A percentile compares a stretch with the other conserved stretches of the same genome.
These are phyloP conservation scores for Trypanosoma theileri DNA, from an alignment of 208 protist species.

Conservation along the genomic window DNA sequence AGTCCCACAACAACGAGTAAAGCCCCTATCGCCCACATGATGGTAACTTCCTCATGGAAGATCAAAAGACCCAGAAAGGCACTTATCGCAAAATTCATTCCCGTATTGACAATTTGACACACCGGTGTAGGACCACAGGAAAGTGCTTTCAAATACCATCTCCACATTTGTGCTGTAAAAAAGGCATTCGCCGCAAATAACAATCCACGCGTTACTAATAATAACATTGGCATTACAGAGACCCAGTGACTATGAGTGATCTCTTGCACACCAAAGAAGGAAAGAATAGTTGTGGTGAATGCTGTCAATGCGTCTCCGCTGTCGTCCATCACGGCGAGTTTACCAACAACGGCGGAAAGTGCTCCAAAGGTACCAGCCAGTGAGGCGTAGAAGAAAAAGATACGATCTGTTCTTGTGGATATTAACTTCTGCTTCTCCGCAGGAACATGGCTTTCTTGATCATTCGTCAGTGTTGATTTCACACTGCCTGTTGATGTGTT, in stretches of 20 bases:
- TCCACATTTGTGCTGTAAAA: constrained; percentile 85
- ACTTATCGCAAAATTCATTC: constrained; percentile 80
- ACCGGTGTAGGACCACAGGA: constrained; percentile 79
- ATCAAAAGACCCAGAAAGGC: constrained; percentile 68
- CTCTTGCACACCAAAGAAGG: not conserved
- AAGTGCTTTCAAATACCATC: constrained; percentile 81
- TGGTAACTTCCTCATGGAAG: constrained; percentile 72
- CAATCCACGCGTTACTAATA: constrained; percentile 42
- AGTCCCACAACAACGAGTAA: constrained; percentile 66
- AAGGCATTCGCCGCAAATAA: constrained; percentile 59
- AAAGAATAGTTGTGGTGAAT: constrained; percentile 1
- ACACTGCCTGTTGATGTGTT: not conserved
- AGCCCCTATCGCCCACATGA: constrained; percentile 62
- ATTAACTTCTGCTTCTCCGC: not conserved
- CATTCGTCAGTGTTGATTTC: not conserved
- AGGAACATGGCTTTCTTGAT: too few relatives aligned
- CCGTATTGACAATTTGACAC: constrained; percentile 83
- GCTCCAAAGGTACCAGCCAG: constrained; percentile 74
- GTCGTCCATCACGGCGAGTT: constrained; percentile 52
- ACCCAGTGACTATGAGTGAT: not conserved
- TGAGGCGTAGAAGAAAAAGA: constrained; percentile 67
- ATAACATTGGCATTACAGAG: constrained; percentile 6
- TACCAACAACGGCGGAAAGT: constrained; percentile 69
- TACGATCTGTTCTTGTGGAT: not conserved
- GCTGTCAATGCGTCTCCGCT: constrained; percentile 8